A percentile compares a stretch with the other conserved stretches of the same genome.
phyloP scores from a whole-genome alignment of 2,329 filamentous ascomycete genomes.

The Botrytis paeoniae region DNA sequence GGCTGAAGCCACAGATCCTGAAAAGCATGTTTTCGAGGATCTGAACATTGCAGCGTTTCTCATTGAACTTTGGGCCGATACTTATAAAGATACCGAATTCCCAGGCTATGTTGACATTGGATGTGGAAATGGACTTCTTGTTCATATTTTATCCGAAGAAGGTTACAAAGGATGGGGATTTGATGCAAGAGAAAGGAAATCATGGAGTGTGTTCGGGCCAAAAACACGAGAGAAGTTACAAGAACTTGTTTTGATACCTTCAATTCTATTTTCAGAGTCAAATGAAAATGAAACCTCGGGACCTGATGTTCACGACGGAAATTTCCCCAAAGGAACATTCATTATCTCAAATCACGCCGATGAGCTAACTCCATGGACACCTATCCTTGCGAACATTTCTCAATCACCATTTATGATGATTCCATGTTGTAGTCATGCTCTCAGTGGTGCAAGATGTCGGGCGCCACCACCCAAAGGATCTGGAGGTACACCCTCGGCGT shows the following conservation, averaged over 20 bases:
- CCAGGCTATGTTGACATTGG: conserved; percentile 95
- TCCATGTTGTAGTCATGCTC: conserved; percentile 88
- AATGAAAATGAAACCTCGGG: conserved; percentile 29
- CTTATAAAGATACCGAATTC: conserved; percentile 65
- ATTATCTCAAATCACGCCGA: conserved; percentile 97
- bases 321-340: conserved; percentile 74
- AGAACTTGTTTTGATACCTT: conserved; percentile 60
- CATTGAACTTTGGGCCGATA: conserved; percentile 83
- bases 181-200: conserved; percentile 81
- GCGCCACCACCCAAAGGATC: conserved; percentile 51
- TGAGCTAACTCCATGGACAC: conserved; percentile 94
- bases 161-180: conserved; percentile 88
- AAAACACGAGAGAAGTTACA: conserved; percentile 49
- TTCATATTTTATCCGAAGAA: conserved; percentile 76
- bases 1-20: conserved; percentile 82
- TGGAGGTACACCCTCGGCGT: conserved; percentile 58
- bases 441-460: conserved; percentile 72
- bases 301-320: conserved; percentile 53
- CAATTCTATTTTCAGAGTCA: conserved; percentile 27
- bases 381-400: conserved; percentile 75
- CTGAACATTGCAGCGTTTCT: conserved; percentile 86
- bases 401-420: conserved; percentile 84
- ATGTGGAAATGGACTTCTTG: conserved; percentile 89
- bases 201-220: conserved; percentile 70
- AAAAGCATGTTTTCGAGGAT: conserved; percentile 95